Percentiles rank a stretch among this genome's conserved stretches.
Conservation (phyloP, 148 eudicot species). For the Persicaria maculosa region DNA sequence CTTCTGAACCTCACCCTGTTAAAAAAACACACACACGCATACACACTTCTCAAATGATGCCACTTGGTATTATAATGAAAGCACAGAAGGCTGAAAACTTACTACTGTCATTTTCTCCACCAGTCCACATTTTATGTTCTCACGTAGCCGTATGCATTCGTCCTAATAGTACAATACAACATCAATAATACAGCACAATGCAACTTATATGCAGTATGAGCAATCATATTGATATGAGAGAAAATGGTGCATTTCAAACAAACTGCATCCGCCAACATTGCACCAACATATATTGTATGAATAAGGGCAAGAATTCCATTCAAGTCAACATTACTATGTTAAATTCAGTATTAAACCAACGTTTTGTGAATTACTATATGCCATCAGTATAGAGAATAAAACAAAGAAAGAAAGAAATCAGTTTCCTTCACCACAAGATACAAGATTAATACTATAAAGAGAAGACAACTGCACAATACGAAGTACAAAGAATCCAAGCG, state of each 20-base stretch:
- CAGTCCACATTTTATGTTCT: conserved; percentile 82
- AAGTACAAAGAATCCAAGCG: background rate
- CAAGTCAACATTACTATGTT: background rate
- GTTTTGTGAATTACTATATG: background rate
- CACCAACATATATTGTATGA: background rate
- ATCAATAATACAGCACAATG: conserved; percentile 18
- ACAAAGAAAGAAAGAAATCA: background rate
- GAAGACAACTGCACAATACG: background rate
- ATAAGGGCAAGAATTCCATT: background rate
- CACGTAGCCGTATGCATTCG: conserved; percentile 76
- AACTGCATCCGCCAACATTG: background rate
- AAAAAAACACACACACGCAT: background rate
- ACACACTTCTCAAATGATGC: conserved; percentile 2
- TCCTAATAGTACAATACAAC: conserved; percentile 42
- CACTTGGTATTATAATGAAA: conserved; percentile 14
- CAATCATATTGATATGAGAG: background rate
- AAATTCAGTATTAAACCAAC: background rate
- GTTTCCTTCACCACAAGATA: background rate
- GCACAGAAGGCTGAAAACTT: conserved; percentile 21
- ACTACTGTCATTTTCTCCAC: conserved; percentile 79
- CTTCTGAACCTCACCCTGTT: conserved; percentile 74
- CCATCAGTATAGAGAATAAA: background rate
- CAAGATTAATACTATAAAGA: background rate
- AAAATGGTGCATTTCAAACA: background rate
- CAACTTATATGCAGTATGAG: conserved; percentile 1